Percentiles rank a stretch among this genome's conserved stretches.
phyloP scores from a whole-genome alignment of 2,329 filamentous ascomycete species.

The Diplodia mutila region DNA sequence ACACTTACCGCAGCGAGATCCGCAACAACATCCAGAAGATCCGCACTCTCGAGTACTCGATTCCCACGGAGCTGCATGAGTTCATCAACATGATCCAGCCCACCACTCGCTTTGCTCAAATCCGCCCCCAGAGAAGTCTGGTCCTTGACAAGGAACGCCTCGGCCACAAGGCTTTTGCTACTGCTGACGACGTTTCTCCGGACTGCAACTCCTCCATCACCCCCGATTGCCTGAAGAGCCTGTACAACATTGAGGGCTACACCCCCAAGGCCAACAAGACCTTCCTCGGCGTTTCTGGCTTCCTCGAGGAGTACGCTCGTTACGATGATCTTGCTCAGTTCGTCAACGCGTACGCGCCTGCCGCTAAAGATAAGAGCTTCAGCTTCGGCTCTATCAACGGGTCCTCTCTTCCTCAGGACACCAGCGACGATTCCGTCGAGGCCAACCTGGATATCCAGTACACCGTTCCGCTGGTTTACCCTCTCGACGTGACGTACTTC shows the following conservation, averaged over 20 bases:
- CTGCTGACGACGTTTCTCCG: background rate
- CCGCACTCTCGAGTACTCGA: slow-evolving; percentile 63
- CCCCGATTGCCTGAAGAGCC: slow-evolving; percentile 51
- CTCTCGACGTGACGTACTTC: slow-evolving; percentile 51
- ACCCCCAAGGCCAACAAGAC: slow-evolving; percentile 39
- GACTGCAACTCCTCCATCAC: slow-evolving; percentile 51
- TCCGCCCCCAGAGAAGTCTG: slow-evolving; percentile 48
- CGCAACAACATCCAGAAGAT: slow-evolving; percentile 52
- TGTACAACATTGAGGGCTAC: slow-evolving; percentile 53
- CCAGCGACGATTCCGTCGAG: slow-evolving; percentile 48
- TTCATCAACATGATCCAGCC: slow-evolving; percentile 68
- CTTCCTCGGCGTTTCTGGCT: slow-evolving; percentile 52
- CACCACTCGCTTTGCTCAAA: slow-evolving; percentile 64
- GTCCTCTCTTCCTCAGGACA: slow-evolving; percentile 40
- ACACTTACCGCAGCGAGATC: slow-evolving; percentile 56
- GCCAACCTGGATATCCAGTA: slow-evolving; percentile 58
- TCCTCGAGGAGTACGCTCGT: slow-evolving; percentile 54
- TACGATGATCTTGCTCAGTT: slow-evolving; percentile 52
- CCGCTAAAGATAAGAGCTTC: slow-evolving; percentile 50
- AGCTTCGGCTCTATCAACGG: slow-evolving; percentile 49
- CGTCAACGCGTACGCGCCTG: slow-evolving; percentile 43
- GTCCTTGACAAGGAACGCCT: slow-evolving; percentile 33
- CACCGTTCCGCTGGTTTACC: slow-evolving; percentile 50
- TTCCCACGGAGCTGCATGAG: slow-evolving; percentile 59
- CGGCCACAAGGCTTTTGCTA: slow-evolving; percentile 29